A percentile compares a stretch with the other conserved stretches of the same genome.
Conservation (phyloP, 1,284 basidiomycete species). For the Naganishia liquefaciens region DNA sequence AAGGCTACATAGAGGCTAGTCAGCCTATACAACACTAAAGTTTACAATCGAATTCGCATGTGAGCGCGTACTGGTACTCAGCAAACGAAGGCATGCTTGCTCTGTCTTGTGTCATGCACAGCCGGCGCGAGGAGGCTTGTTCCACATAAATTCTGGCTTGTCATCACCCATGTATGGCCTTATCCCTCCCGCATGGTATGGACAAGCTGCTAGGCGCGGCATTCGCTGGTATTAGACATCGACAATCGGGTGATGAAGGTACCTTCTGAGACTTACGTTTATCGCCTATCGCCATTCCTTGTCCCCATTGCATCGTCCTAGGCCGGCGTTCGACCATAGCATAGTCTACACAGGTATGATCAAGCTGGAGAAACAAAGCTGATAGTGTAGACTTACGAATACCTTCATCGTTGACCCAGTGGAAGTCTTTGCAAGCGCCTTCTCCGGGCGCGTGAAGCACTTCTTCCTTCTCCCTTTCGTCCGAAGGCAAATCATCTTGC, state of each 20-base stretch:
- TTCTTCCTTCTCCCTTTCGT: constrained; percentile 43
- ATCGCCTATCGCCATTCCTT: constrained; percentile 36
- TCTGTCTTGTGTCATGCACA: no score
- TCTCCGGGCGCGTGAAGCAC: constrained; percentile 29
- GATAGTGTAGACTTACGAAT: constrained; percentile 7
- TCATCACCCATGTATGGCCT: constrained; percentile 26
- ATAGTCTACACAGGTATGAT: constrained; percentile 15
- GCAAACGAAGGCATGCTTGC: no score
- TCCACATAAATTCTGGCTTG: constrained; percentile 18
- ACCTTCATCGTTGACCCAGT: constrained; percentile 26
- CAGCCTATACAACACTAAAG: not conserved
- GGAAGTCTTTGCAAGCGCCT: constrained; percentile 32
- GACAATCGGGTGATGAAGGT: no score
- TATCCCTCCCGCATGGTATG: constrained; percentile 26
- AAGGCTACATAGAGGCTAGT: not conserved
- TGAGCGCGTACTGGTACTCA: not conserved
- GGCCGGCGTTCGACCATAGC: constrained; percentile 27
- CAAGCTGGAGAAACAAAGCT: no score
- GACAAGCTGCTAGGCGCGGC: constrained; percentile 17
- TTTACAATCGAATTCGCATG: not conserved
- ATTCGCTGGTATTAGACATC: not conserved
- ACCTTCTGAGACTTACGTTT: constrained; percentile 42
- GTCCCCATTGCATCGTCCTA: constrained; percentile 27
- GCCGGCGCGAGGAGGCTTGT: constrained; percentile 1
- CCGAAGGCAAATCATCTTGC: constrained; percentile 43